Percentiles rank a stretch among this genome's conserved stretches.
These are phyloP conservation scores for Penicillium simplicissimum DNA, from an alignment of 495 filamentous ascomycete species.

Conservation along the genomic window DNA sequence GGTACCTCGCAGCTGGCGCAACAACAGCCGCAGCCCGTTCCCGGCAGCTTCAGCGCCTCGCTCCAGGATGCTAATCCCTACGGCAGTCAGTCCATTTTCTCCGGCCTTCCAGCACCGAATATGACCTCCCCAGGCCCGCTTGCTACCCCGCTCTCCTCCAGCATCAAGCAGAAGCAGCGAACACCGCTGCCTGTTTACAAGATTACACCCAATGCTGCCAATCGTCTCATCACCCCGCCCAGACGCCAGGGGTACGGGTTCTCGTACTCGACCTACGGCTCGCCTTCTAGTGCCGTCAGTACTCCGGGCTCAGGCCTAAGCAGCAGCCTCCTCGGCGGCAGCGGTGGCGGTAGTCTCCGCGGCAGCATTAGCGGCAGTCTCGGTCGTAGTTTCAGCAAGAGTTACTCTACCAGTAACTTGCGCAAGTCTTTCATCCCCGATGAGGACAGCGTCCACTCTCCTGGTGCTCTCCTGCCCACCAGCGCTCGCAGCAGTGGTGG, in stretches of 20 bases:
- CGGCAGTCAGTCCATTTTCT: slow-evolving; percentile 78
- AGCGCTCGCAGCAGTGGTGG: slow-evolving; percentile 62
- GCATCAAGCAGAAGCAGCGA: slow-evolving; percentile 69
- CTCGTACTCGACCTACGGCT: slow-evolving; percentile 85
- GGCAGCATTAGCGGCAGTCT: slow-evolving; percentile 54
- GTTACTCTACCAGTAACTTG: slow-evolving; percentile 66
- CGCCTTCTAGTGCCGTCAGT: slow-evolving; percentile 70
- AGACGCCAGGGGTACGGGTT: slow-evolving; percentile 80
- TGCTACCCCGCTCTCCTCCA: slow-evolving; percentile 80
- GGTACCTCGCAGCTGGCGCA: slow-evolving; percentile 55
- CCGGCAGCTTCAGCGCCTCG: slow-evolving; percentile 71
- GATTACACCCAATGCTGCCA: slow-evolving; percentile 76
- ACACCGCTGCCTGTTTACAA: slow-evolving; percentile 84
- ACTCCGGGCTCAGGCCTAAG: slow-evolving; percentile 63
- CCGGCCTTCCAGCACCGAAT: slow-evolving; percentile 62
- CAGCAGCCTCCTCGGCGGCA: slow-evolving; percentile 59
- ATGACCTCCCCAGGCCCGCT: slow-evolving; percentile 74
- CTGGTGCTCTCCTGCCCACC: slow-evolving; percentile 79
- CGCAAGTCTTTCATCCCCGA: slow-evolving; percentile 63
- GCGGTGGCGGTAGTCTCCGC: slow-evolving; percentile 39
- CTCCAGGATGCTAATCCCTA: slow-evolving; percentile 78
- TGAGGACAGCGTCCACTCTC: slow-evolving; percentile 79
- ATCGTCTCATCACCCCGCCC: slow-evolving; percentile 77
- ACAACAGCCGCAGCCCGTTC: slow-evolving; percentile 49
- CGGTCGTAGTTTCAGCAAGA: slow-evolving; percentile 61